These are phyloP conservation scores for Fusarium sp. DNA, from an alignment of 2,329 filamentous ascomycete species.

Conservation along the genomic window DNA sequence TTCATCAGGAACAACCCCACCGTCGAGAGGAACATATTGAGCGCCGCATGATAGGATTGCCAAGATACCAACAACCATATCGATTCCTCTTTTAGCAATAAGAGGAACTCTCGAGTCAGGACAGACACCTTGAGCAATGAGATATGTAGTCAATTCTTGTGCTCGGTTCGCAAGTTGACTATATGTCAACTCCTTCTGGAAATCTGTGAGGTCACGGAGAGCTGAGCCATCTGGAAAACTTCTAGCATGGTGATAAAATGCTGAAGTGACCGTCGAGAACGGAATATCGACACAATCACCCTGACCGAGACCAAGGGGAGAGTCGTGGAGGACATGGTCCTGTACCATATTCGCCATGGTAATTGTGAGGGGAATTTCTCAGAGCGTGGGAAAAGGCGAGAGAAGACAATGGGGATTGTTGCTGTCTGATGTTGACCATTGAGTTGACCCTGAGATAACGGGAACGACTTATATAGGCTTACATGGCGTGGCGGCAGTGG, in stretches of 20 bases:
- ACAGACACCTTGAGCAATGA: slow-evolving; percentile 54
- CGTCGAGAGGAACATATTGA: slow-evolving; percentile 70
- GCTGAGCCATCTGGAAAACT: slow-evolving; percentile 53
- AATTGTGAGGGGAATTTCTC: slow-evolving; percentile 15
- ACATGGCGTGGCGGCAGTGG: slow-evolving; percentile 24
- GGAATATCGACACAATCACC: slow-evolving; percentile 43
- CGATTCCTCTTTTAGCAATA: slow-evolving; percentile 64
- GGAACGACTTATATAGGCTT: slow-evolving; percentile 38
- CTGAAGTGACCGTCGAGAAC: slow-evolving; percentile 54
- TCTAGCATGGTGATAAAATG: slow-evolving; percentile 54
- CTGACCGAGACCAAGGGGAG: slow-evolving; percentile 27
- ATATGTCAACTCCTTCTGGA: slow-evolving; percentile 56
- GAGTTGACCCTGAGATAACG: slow-evolving; percentile 36
- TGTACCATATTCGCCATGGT: not conserved
- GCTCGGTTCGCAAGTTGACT: slow-evolving; percentile 55
- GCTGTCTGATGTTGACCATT: slow-evolving; percentile 23
- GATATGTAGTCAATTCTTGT: slow-evolving; percentile 55
- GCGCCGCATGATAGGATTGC: slow-evolving; percentile 67
- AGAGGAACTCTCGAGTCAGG: slow-evolving; percentile 63
- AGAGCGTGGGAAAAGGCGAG: slow-evolving; percentile 1
- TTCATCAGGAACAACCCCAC: slow-evolving; percentile 61
- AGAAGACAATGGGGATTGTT: slow-evolving; percentile 34
- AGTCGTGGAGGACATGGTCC: not conserved
- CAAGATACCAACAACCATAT: slow-evolving; percentile 68
- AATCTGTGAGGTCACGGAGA: slow-evolving; percentile 51